These are phyloP conservation scores for Spiraea crenata DNA, from an alignment of 331 rosid genomes.

Conservation along the genomic window DNA sequence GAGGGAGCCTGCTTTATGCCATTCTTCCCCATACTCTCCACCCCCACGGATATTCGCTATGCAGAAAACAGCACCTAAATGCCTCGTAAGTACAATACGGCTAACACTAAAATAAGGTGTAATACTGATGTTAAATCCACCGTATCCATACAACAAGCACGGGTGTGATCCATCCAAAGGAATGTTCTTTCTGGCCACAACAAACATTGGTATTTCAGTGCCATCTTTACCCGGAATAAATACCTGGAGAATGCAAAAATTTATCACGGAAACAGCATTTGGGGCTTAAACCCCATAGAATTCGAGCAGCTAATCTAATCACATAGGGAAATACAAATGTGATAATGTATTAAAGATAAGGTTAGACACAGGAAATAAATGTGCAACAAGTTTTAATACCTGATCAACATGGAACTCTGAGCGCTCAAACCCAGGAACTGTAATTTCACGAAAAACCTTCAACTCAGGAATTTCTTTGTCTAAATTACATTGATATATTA, in stretches of 20 bases:
- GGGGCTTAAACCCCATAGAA: neutral
- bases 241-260: constrained; percentile 51
- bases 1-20: constrained; percentile 98
- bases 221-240: constrained; percentile 81
- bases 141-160: constrained; percentile 86
- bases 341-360: neutral
- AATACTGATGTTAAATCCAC: constrained; percentile 79
- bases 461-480: constrained; percentile 50
- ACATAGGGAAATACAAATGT: too few species aligned
- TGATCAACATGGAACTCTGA: constrained; percentile 71
- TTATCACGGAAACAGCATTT: constrained; percentile 16
- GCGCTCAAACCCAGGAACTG: constrained; percentile 83
- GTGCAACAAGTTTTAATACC: constrained; percentile 38
- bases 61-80: constrained; percentile 78
- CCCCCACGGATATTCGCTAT: constrained; percentile 96
- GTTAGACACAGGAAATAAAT: neutral
- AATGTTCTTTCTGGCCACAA: constrained; percentile 63
- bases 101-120: constrained; percentile 77
- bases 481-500: constrained; percentile 75
- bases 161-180: constrained; percentile 88
- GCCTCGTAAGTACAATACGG: constrained; percentile 68
- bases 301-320: constrained; percentile 3
- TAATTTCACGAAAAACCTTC: constrained; percentile 84
- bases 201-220: constrained; percentile 71
- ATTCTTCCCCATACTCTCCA: constrained; percentile 98